Conservation (phyloP, 1,139 yeast genomes). For the Zygotorulaspora mrakii region DNA sequence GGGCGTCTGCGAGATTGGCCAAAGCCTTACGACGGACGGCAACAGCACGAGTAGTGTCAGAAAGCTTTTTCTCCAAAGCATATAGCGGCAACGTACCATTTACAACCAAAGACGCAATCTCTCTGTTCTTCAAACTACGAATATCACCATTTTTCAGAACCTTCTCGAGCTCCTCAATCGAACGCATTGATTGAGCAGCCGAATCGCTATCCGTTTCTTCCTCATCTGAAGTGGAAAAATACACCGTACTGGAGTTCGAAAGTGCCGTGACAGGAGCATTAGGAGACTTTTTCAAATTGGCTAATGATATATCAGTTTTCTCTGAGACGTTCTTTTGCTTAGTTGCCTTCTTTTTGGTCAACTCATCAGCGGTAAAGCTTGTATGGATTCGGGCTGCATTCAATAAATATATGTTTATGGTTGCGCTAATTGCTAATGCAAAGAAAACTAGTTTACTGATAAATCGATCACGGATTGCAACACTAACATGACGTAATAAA, state of each 20-base stretch:
- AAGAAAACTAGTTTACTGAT: conserved; percentile 75
- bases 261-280: conserved; percentile 5
- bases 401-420: conserved; percentile 78
- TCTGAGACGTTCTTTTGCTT: conserved; percentile 6
- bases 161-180: conserved; percentile 60
- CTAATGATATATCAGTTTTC: not conserved
- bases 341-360: conserved; percentile 23
- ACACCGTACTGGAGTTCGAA: conserved; percentile 9
- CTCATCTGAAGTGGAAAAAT: conserved; percentile 9
- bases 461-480: conserved; percentile 76
- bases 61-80: conserved; percentile 88
- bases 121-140: conserved; percentile 62
- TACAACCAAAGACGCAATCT: conserved; percentile 66
- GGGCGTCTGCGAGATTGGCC: conserved; percentile 76
- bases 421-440: conserved; percentile 70
- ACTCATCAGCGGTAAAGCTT: conserved; percentile 30
- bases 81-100: conserved; percentile 83
- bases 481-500: conserved; percentile 55
- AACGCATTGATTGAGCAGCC: conserved; percentile 28
- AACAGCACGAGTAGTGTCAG: conserved; percentile 87
- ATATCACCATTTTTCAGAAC: conserved; percentile 70
- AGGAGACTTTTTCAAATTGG: not conserved
- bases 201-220: conserved; percentile 15
- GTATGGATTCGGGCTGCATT: conserved; percentile 66
- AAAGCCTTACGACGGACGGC: conserved; percentile 87